These are phyloP conservation scores for Stagonosporopsis chrysanthemi DNA, from an alignment of 2,329 filamentous ascomycete genomes.

Conservation along the genomic window DNA sequence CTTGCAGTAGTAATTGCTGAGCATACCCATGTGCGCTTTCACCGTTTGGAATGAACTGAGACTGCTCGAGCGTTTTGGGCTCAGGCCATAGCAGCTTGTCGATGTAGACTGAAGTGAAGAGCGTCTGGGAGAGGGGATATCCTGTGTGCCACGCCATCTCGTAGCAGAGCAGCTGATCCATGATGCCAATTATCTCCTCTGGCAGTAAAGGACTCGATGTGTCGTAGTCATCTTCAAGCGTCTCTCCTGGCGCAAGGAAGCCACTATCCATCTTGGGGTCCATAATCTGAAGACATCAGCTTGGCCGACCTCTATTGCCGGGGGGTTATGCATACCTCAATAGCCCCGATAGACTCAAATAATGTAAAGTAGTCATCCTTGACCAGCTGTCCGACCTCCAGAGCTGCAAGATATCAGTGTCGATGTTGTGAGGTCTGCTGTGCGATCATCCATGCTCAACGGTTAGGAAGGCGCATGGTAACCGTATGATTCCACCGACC, in stretches of 20 bases:
- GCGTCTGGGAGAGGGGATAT: constrained; percentile 92
- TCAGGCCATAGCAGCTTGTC: constrained; percentile 79
- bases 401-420: constrained; percentile 59
- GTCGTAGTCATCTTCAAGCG: constrained; percentile 85
- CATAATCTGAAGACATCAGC: constrained; percentile 75
- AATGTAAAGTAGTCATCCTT: constrained; percentile 95
- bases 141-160: constrained; percentile 98
- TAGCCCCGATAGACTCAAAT: constrained; percentile 89
- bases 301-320: neutral
- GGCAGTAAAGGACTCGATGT: constrained; percentile 72
- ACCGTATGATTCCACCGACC: constrained; percentile 20
- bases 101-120: constrained; percentile 92
- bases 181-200: constrained; percentile 86
- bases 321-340: constrained; percentile 62
- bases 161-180: constrained; percentile 89
- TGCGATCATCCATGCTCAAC: neutral
- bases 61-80: constrained; percentile 69
- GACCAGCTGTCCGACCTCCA: constrained; percentile 81
- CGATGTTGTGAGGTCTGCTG: neutral
- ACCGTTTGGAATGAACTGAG: constrained; percentile 62
- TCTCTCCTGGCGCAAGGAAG: constrained; percentile 77
- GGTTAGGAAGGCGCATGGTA: constrained; percentile 2
- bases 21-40: constrained; percentile 31
- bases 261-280: constrained; percentile 99
- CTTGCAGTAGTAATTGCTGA: constrained; percentile 48